Evolutionary conservation across 345 rosid species (phyloP).

Genomic region (Euphorbia peplus): DNA sequence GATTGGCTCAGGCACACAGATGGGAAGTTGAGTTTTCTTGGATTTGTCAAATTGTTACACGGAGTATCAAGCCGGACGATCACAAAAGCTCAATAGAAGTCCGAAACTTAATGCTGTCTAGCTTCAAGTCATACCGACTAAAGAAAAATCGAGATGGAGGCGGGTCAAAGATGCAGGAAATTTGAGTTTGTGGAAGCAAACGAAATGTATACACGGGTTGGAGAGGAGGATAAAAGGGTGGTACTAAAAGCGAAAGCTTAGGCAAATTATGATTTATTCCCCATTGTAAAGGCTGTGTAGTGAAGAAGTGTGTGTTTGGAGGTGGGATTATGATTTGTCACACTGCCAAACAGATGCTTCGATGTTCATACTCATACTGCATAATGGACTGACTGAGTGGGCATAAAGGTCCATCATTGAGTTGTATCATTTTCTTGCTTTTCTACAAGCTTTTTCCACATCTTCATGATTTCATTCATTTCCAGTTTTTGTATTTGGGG

Average conservation of each 20-base stretch:
- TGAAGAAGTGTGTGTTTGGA: slow-evolving; percentile 23
- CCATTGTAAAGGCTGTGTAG: slow-evolving; percentile 47
- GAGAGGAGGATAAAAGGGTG: neutral
- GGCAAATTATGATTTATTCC: slow-evolving; percentile 21
- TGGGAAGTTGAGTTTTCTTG: slow-evolving; percentile 46
- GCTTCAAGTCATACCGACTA: neutral
- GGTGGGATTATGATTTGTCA: slow-evolving; percentile 34
- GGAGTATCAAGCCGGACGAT: slow-evolving; percentile 67
- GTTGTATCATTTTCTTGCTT: slow-evolving; percentile 13
- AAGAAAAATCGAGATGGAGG: neutral
- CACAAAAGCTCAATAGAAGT: slow-evolving; percentile 21
- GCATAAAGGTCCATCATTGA: slow-evolving; percentile 18
- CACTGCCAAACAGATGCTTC: slow-evolving; percentile 15
- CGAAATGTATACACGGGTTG: neutral
- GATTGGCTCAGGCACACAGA: slow-evolving; percentile 36
- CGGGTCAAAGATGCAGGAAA: slow-evolving; percentile 5
- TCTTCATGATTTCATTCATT: no score
- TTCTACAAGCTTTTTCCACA: neutral
- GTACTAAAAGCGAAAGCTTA: slow-evolving; percentile 2
- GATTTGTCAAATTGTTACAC: slow-evolving; percentile 83
- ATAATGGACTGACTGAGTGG: no score
- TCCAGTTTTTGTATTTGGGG: no score
- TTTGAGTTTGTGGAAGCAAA: slow-evolving; percentile 4
- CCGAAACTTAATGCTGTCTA: neutral
- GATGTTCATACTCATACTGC: slow-evolving; percentile 34